Conservation (phyloP, 257 asterid genomes). For the Nicotiana paniculata region DNA sequence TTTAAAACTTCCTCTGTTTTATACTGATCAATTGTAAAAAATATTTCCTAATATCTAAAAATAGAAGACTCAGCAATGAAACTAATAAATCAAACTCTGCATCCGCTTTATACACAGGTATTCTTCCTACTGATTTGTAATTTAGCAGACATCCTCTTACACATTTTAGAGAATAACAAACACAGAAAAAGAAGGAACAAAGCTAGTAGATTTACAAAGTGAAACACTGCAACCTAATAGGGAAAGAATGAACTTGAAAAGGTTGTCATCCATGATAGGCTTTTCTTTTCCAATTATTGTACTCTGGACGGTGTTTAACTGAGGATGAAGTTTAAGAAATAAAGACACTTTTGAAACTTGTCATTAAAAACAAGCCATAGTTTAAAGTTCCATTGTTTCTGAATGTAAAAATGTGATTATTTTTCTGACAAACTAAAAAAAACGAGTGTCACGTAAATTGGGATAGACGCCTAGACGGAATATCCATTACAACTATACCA, state of each 20-base stretch:
- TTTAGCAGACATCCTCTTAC: not conserved
- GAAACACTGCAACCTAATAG: not conserved
- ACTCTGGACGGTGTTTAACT: too few species aligned
- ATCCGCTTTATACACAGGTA: not conserved
- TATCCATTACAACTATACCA: not conserved
- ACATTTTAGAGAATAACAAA: not conserved
- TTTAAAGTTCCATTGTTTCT: too few species aligned
- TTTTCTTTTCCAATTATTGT: not conserved
- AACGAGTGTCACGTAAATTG: too few species aligned
- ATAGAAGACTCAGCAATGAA: not conserved
- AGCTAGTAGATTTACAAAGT: not conserved
- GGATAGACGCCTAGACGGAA: not conserved
- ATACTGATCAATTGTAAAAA: not conserved
- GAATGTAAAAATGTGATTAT: too few species aligned
- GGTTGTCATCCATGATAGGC: not conserved
- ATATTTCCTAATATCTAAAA: not conserved
- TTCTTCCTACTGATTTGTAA: not conserved
- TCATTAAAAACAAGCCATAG: too few species aligned
- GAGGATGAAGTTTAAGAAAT: too few species aligned
- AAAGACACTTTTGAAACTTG: too few species aligned
- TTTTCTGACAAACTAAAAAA: too few species aligned
- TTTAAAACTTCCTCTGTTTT: not conserved
- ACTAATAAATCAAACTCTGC: not conserved
- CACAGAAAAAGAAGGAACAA: not conserved
- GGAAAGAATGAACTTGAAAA: not conserved